Evolutionary conservation across 1,284 basidiomycete species (phyloP).

Genomic region (Xerocomus nothofagi): DNA sequence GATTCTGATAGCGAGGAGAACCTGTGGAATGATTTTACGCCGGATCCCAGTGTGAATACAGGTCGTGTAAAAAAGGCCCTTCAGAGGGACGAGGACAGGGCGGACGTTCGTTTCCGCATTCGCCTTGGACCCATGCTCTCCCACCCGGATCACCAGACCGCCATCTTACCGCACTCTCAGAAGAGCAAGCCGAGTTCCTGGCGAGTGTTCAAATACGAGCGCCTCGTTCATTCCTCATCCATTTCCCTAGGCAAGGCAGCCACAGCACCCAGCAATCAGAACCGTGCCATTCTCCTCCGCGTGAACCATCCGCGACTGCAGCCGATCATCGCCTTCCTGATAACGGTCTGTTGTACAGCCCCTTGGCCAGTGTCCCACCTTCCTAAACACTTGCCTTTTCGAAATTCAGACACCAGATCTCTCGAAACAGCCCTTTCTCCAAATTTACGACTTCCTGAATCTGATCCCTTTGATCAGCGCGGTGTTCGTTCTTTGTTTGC

Average conservation of each 20-base stretch:
- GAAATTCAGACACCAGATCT: constrained; percentile 34
- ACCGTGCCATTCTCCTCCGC: constrained; percentile 20
- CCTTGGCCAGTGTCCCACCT: constrained; percentile 22
- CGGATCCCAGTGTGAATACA: constrained; percentile 23
- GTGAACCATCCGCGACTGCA: constrained; percentile 24
- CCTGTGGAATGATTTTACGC: constrained; percentile 4
- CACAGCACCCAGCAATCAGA: constrained; percentile 29
- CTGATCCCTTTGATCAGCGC: constrained; percentile 39
- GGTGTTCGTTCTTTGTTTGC: constrained; percentile 40
- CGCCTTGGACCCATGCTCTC: constrained; percentile 27
- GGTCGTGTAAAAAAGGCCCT: constrained; percentile 3
- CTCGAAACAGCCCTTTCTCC: constrained; percentile 34
- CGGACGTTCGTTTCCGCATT: constrained; percentile 26
- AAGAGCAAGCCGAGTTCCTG: constrained; percentile 27
- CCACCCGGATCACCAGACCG: constrained; percentile 35
- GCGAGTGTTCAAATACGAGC: constrained; percentile 28
- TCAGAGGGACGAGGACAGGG: constrained; percentile 3
- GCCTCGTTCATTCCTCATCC: constrained; percentile 22
- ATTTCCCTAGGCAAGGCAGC: constrained; percentile 31
- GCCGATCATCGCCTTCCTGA: constrained; percentile 37
- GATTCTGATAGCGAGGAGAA: constrained; percentile 8
- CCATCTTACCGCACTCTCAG: constrained; percentile 25
- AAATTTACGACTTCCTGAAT: constrained; percentile 38
- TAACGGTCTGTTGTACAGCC: constrained; percentile 34
- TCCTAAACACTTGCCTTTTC: constrained; percentile 32